These are phyloP conservation scores for Fomitopsis serialis DNA, from an alignment of 768 basidiomycete species.

Conservation along the genomic window DNA sequence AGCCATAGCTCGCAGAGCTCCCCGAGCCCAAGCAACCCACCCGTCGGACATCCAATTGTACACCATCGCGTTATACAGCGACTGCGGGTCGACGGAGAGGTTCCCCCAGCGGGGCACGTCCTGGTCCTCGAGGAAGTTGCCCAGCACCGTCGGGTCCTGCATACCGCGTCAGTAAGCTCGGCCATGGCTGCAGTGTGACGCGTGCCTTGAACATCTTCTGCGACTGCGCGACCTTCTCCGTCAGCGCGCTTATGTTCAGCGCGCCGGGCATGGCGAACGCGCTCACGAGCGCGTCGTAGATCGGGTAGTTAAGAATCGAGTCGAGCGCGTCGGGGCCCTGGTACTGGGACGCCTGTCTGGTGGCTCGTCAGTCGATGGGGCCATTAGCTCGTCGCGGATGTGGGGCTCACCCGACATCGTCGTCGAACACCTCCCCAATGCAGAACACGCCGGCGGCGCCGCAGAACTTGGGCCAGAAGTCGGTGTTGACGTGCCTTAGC, in stretches of 20 bases:
- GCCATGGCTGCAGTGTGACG: not conserved
- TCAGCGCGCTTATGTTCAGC: conserved; percentile 53
- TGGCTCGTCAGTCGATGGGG: not conserved
- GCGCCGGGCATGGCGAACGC: conserved; percentile 71
- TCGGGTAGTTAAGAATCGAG: conserved; percentile 67
- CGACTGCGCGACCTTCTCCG: conserved; percentile 45
- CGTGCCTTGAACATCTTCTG: conserved; percentile 45
- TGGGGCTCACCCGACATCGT: conserved; percentile 39
- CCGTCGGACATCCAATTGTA: conserved; percentile 76
- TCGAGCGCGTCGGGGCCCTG: conserved; percentile 62
- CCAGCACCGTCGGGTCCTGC: conserved; percentile 40
- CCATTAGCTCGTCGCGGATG: not conserved
- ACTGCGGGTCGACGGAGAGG: conserved; percentile 66
- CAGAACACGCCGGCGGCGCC: conserved; percentile 77
- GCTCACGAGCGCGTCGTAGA: conserved; percentile 57
- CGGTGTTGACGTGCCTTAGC: conserved; percentile 56
- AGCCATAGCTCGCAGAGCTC: too few species aligned
- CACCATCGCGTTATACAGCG: conserved; percentile 68
- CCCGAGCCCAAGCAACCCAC: conserved; percentile 16
- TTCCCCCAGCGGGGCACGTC: conserved; percentile 74
- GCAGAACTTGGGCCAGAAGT: conserved; percentile 77
- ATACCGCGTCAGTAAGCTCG: not conserved
- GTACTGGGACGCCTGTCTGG: conserved; percentile 48
- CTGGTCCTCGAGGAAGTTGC: conserved; percentile 80
- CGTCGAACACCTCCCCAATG: conserved; percentile 74